Percentiles rank a stretch among this genome's conserved stretches.
Conservation (phyloP, 2,329 filamentous ascomycete species). For the Elsinoe arachidis region DNA sequence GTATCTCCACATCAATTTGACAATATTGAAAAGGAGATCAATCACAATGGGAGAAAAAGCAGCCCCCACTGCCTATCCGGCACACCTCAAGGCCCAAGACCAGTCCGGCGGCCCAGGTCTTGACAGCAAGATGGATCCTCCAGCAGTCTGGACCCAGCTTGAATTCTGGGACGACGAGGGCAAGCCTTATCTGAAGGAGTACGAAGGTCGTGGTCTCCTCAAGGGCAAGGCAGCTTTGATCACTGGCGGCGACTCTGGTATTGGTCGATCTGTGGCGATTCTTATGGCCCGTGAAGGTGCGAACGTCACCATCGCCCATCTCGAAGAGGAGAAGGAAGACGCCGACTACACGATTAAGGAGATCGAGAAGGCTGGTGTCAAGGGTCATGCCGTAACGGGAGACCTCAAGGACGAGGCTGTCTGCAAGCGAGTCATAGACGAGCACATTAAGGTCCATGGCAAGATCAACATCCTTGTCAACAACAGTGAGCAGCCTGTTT, state of each 20-base stretch:
- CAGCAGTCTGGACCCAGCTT: slow-evolving; percentile 27
- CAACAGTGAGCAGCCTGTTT: slow-evolving; percentile 30
- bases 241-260: slow-evolving; percentile 28
- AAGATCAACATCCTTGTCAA: slow-evolving; percentile 46
- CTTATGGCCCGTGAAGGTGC: slow-evolving; percentile 52
- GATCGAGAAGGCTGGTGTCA: slow-evolving; percentile 43
- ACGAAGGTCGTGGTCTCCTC: slow-evolving; percentile 26
- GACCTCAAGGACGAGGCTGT: slow-evolving; percentile 43
- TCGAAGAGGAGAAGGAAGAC: slow-evolving; percentile 48
- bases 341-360: slow-evolving; percentile 46
- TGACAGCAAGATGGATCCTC: slow-evolving; percentile 25
- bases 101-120: slow-evolving; percentile 26
- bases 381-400: slow-evolving; percentile 41
- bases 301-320: slow-evolving; percentile 47
- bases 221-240: slow-evolving; percentile 25
- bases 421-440: slow-evolving; percentile 44
- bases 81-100: slow-evolving; percentile 23
- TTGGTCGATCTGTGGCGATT: slow-evolving; percentile 47
- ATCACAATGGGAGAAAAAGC: slow-evolving; percentile 4
- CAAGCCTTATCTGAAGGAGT: slow-evolving; percentile 26
- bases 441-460: slow-evolving; percentile 43
- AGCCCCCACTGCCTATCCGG: slow-evolving; percentile 22
- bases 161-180: slow-evolving; percentile 26
- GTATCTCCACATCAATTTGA: too few species aligned
- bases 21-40: background rate